Conservation (phyloP, 2,329 filamentous ascomycete genomes). For the Cordyceps cateniannulata region DNA sequence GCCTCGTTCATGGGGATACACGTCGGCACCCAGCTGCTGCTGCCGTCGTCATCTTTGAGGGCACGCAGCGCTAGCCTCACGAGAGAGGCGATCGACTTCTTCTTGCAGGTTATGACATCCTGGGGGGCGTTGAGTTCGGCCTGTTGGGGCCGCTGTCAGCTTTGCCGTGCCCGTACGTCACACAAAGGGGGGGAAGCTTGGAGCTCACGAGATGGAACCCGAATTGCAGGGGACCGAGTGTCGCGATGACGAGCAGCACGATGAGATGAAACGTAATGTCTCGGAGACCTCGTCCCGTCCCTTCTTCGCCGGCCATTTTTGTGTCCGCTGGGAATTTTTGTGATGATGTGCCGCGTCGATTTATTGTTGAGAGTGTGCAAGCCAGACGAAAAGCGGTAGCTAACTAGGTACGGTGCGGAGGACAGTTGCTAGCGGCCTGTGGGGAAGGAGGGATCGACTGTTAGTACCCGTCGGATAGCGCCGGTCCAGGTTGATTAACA, state of each 20-base stretch:
- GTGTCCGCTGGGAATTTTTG: background rate
- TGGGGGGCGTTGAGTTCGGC: constrained; percentile 93
- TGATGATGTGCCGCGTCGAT: background rate
- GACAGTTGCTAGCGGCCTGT: too few relatives aligned
- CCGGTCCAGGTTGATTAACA: background rate
- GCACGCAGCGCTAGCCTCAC: constrained; percentile 19
- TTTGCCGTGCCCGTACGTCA: background rate
- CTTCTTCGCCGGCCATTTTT: constrained; percentile 6
- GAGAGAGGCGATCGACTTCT: constrained; percentile 35
- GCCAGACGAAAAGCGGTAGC: too few relatives aligned
- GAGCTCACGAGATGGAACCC: constrained; percentile 77
- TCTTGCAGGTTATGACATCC: constrained; percentile 83
- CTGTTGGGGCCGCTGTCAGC: constrained; percentile 28
- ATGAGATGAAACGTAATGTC: constrained; percentile 70
- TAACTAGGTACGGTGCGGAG: too few relatives aligned
- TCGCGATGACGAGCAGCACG: constrained; percentile 67
- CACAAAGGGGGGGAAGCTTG: background rate
- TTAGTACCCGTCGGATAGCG: background rate
- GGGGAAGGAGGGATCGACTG: too few relatives aligned
- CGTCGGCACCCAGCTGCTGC: constrained; percentile 45
- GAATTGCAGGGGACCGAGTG: constrained; percentile 85
- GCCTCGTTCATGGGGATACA: constrained; percentile 85
- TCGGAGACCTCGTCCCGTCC: constrained; percentile 24
- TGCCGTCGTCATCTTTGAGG: background rate
- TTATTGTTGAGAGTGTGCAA: background rate